These are phyloP conservation scores for Nematodospora valgi DNA, from an alignment of 805 yeast species.

Conservation along the genomic window DNA sequence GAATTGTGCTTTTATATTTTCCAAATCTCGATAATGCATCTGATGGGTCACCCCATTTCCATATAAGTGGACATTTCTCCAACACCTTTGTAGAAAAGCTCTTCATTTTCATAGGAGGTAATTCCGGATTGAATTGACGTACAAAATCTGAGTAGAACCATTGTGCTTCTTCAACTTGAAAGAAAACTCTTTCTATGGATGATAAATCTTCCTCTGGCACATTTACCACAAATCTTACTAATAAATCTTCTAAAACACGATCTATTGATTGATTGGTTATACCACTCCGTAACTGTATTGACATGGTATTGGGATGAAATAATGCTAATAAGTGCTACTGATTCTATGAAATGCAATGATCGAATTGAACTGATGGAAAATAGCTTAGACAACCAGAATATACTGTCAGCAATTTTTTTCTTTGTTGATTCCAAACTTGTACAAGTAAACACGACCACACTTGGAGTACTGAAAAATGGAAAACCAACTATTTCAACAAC, in stretches of 20 bases:
- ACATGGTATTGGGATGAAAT: too few relatives aligned
- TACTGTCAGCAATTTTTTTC: too few relatives aligned
- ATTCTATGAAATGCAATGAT: too few relatives aligned
- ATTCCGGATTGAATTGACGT: constrained; percentile 63
- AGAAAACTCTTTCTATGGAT: constrained; percentile 74
- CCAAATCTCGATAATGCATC: constrained; percentile 78
- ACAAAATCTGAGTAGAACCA: constrained; percentile 94
- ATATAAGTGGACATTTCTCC: constrained; percentile 67
- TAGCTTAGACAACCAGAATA: too few relatives aligned
- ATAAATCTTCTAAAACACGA: constrained; percentile 75
- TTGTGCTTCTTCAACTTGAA: constrained; percentile 96
- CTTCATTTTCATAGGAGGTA: constrained; percentile 78
- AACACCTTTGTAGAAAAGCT: constrained; percentile 66
- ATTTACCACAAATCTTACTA: constrained; percentile 86
- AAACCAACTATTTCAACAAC: too few relatives aligned
- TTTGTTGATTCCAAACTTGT: too few relatives aligned
- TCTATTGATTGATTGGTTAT: constrained; percentile 66
- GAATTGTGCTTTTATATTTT: constrained; percentile 82
- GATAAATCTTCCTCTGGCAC: constrained; percentile 90
- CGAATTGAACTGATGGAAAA: too few relatives aligned
- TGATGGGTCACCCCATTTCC: constrained; percentile 83
- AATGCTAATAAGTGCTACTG: too few relatives aligned
- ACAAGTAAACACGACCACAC: too few relatives aligned
- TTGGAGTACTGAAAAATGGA: too few relatives aligned
- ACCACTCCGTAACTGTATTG: constrained; percentile 53